A percentile compares a stretch with the other conserved stretches of the same genome.
Conservation (phyloP, 2,329 filamentous ascomycete genomes). For the Beauveria varroae region DNA sequence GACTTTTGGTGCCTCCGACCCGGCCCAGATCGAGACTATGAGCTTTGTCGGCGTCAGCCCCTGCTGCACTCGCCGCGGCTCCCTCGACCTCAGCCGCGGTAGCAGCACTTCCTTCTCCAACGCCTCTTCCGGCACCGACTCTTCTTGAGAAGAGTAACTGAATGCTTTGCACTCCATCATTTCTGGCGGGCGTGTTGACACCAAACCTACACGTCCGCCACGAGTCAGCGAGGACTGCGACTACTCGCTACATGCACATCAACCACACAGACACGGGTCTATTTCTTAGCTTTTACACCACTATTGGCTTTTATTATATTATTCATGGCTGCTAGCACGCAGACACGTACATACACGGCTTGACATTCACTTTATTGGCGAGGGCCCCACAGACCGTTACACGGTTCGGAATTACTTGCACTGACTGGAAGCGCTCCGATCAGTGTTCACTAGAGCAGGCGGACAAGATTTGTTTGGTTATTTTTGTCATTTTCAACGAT, state of each 20-base stretch:
- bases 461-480: not conserved
- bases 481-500: not conserved
- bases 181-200: not conserved
- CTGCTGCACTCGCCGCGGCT: constrained; percentile 28
- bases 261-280: not conserved
- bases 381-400: not conserved
- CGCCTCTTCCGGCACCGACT: constrained; percentile 13
- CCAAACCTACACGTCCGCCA: not conserved
- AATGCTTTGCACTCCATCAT: not conserved
- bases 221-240: not conserved
- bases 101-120: constrained; percentile 16
- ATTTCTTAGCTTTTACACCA: not conserved
- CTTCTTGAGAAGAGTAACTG: not conserved
- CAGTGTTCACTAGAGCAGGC: not conserved
- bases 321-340: not conserved
- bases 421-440: constrained; percentile 11
- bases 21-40: constrained; percentile 24
- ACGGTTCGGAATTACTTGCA: not conserved
- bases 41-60: constrained; percentile 35
- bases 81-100: constrained; percentile 16
- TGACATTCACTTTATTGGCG: not conserved
- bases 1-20: constrained; percentile 35
- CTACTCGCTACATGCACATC: not conserved
- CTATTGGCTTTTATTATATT: not conserved
- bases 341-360: not conserved